A percentile compares a stretch with the other conserved stretches of the same genome.
phyloP scores from a whole-genome alignment of 2,329 filamentous ascomycete species.

The Paecilomyces niveus region DNA sequence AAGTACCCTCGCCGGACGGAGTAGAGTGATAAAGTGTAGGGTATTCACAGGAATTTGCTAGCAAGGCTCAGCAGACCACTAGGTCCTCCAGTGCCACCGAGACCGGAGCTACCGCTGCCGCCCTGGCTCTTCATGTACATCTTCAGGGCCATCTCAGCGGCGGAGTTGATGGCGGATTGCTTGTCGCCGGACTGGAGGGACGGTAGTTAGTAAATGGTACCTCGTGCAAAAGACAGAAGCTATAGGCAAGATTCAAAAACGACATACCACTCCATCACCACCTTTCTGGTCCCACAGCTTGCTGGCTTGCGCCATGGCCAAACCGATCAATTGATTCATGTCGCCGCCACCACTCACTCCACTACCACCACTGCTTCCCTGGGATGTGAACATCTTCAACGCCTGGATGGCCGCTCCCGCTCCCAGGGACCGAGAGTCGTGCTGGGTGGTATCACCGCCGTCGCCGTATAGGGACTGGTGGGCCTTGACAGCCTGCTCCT shows the following conservation, averaged over 20 bases:
- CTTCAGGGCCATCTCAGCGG: slow-evolving; percentile 81
- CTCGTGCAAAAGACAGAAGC: slow-evolving; percentile 17
- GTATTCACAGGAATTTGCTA: slow-evolving; percentile 49
- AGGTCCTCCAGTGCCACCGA: slow-evolving; percentile 38
- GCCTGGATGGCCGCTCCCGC: slow-evolving; percentile 48
- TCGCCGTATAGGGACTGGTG: slow-evolving; percentile 68
- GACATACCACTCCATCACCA: slow-evolving; percentile 46
- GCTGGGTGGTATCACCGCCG: slow-evolving; percentile 40
- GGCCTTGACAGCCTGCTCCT: slow-evolving; percentile 61
- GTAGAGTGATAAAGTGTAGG: not conserved
- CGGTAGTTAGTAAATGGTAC: not conserved
- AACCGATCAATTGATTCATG: slow-evolving; percentile 72
- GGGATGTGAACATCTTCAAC: slow-evolving; percentile 67
- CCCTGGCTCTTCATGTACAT: slow-evolving; percentile 79
- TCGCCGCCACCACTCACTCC: slow-evolving; percentile 37
- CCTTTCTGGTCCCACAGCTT: slow-evolving; percentile 63
- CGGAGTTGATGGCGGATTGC: slow-evolving; percentile 69
- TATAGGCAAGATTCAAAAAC: slow-evolving; percentile 1
- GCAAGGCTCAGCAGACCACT: slow-evolving; percentile 52
- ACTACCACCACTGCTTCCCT: slow-evolving; percentile 33
- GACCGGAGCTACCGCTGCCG: slow-evolving; percentile 24
- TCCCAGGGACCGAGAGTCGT: slow-evolving; percentile 40
- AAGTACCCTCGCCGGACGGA: not conserved
- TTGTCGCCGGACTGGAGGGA: slow-evolving; percentile 56
- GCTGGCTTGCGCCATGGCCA: slow-evolving; percentile 82